Base-by-base conservation (phyloP, 331 rosid genomes). In the Malus hybrid region DNA sequence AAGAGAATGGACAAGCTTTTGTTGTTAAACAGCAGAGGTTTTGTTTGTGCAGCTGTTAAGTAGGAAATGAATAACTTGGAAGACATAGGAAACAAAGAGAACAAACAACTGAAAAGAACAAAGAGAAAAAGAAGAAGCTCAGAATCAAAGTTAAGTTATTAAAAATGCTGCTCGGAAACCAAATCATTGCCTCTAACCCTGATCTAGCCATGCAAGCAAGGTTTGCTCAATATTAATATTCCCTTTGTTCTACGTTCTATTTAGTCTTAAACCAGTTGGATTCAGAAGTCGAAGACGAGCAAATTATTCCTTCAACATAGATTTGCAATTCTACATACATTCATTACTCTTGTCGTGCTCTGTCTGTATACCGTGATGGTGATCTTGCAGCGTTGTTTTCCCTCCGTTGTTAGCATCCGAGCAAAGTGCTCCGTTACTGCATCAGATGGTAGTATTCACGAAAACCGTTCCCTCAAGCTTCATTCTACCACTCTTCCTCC, bases 141-240 rank as follows among this genome's bases (percentile, higher is more conserved):
- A 65, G 81, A 71, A 81, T 81, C 84, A 57, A 71, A 81, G 77
- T 75, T 67, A 65, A 6, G 46, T 65, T 36, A 65, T 64, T 65
- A 66, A 22, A 65, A 19, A 68, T 65, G 58, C 50, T 52, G 66
- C 75, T 80, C 62, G 26, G 29, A 68, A 36, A 26, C 44, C 57
- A 36, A 67, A 61, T 63, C 74, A 20, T 55, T 71, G 67, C 16
- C 55, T 39, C 66, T 18, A 30, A 68, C 70, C 63, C 78, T 42
- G n/a, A 2, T 50, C 78, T 53, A 52, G 66, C 52, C 75, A 62
- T 74, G 83, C 75, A 68, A 34, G 83, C 28, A 63, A 70, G 68
- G 71, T 70, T 75, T 70, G 73, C 32, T 68, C 56, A 29, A 26
- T 52, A 81, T 63, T 81, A 29, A 26, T 52, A 81, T 63, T 81